These are phyloP conservation scores for Trebouxiophyceae sp. DNA, from an alignment of 163 green algal species.

Conservation along the genomic window DNA sequence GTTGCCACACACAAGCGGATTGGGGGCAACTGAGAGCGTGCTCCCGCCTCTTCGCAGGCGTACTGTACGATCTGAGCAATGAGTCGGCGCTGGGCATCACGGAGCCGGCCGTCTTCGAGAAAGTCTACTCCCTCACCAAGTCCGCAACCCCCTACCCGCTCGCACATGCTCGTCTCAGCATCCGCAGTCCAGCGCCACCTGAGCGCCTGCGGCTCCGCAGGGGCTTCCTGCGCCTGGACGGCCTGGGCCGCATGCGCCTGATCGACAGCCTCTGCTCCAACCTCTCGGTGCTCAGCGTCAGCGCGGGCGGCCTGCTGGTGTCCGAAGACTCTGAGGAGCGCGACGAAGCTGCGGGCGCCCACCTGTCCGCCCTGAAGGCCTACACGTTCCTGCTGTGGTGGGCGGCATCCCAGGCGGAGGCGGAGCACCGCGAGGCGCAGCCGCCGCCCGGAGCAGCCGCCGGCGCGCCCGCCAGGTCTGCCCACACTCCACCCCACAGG, in stretches of 20 bases:
- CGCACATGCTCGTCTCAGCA: neutral
- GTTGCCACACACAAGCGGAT: no score
- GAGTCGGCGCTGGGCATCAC: slow-evolving; percentile 44
- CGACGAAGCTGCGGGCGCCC: slow-evolving; percentile 12
- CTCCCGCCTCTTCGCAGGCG: slow-evolving; percentile 30
- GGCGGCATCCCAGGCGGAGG: slow-evolving; percentile 24
- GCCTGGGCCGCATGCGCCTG: slow-evolving; percentile 34
- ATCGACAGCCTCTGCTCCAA: slow-evolving; percentile 59
- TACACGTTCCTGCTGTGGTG: slow-evolving; percentile 66
- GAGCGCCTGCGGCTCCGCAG: slow-evolving; percentile 15
- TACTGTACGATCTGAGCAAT: slow-evolving; percentile 49
- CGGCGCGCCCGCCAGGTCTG: no score
- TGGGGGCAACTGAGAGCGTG: no score
- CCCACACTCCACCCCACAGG: no score
- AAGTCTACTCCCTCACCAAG: slow-evolving; percentile 37
- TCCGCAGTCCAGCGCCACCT: neutral
- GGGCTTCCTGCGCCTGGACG: slow-evolving; percentile 25
- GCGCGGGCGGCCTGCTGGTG: slow-evolving; percentile 25
- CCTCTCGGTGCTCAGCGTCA: slow-evolving; percentile 50
- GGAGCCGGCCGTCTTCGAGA: slow-evolving; percentile 46
- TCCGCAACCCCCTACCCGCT: neutral
- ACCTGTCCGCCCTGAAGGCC: slow-evolving; percentile 54
- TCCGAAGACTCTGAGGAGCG: slow-evolving; percentile 11
- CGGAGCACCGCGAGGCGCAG: slow-evolving; percentile 9
- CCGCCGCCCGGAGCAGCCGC: slow-evolving; percentile 1